Evolutionary conservation across 768 basidiomycete species (phyloP), one percentile per base, ranked within the genome.

Genomic region (Lactarius sp.): DNA sequence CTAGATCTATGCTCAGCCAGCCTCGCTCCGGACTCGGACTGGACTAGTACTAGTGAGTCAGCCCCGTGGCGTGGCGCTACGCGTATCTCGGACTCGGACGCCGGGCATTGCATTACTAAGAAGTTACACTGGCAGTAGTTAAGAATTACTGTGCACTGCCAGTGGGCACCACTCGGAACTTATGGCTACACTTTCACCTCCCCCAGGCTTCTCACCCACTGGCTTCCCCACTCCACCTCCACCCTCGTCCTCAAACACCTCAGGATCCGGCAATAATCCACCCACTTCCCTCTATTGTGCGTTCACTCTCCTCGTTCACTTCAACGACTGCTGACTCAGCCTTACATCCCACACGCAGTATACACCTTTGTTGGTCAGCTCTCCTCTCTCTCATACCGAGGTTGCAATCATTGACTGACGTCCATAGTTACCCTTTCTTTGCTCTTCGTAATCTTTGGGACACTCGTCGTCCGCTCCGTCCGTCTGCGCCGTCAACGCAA

Each of bases 401-500:
- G 6, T 36, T 13, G n/a, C 18, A 34, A 33, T 20, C 6, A 33
- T 42, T 20, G 52, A 47, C 44, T 60, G 52, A 60, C 52, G 10
- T 33, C 16, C 9, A 27, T 34, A 61, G 60, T 50, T 20, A 50
- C 33, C 22, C 53, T 61, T 16, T 22, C 31, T 1, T 33, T 61
- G 5, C 39, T 61, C 46, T 39, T 61, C 8, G 13, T 49, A 22
- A 50, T 61, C 8, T 9, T 61, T 16, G 46, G 46, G 18, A 27
- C 22, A 1, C 39, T 66, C 39, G 41, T 66, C 41, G n/a, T 27
- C 8, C 65, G 62, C 47, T 42, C 65, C 8, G 27, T 66, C 27
- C 61, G 34, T 33, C 47, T 49, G 5, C 65, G 65, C 31, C 61
- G 65, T 20, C 62, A 22, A 10, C 61, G 57, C 5, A 57, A 49